Base-by-base conservation (phyloP, 805 yeast genomes). In the Sugiyamaella floridensis region DNA sequence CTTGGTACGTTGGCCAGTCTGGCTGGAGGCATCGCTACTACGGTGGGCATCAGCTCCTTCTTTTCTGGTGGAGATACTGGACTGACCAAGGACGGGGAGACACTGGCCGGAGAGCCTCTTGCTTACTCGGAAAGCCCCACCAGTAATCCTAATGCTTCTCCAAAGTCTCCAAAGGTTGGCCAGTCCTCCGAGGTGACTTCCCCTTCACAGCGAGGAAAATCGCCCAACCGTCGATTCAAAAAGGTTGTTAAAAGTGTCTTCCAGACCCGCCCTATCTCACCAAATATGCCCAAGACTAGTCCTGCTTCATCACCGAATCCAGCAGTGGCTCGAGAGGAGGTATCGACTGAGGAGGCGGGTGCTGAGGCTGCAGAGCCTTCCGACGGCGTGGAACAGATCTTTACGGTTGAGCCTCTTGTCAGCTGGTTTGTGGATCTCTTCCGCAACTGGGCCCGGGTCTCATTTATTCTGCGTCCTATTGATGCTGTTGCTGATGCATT, bases 401-500 rank as follows among this genome's bases (percentile, higher is more conserved):
- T 28, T 48, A 43, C 51, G 5, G 19, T 50, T 7, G 51, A 48
- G 19, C 58, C 61, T 2, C 42, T 57, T 28, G 45, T 53, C 18
- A 50, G 58, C 29, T 41, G 40, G 11, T 53, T 59, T 40, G 62
- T 60, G 32, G 53, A 52, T 15, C 19, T 43, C 26, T 54, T 55
- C 49, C 54, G 65, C 22, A 48, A 45, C n/a, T 49, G 62, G 16
- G 60, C 62, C 1, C 54, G 63, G 1, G 12, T 53, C 26, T 58
- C 66, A 11, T 49, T 59, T n/a, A 43, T 64, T 7, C 58, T 64
- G 34, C 43, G 57, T 11, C 67, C 67, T 2, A 52, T 64, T 18
- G 67, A 64, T 47, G 58, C 61, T 0, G 57, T 64, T 12, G 62
- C 60, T 2, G 67, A 61, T 40, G 47, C 53, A 4, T 56, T 55